Percentiles rank a stretch among this genome's conserved stretches.
Evolutionary conservation across 1,139 yeast genomes (phyloP).

Genomic region (Komagataea norvegica): DNA sequence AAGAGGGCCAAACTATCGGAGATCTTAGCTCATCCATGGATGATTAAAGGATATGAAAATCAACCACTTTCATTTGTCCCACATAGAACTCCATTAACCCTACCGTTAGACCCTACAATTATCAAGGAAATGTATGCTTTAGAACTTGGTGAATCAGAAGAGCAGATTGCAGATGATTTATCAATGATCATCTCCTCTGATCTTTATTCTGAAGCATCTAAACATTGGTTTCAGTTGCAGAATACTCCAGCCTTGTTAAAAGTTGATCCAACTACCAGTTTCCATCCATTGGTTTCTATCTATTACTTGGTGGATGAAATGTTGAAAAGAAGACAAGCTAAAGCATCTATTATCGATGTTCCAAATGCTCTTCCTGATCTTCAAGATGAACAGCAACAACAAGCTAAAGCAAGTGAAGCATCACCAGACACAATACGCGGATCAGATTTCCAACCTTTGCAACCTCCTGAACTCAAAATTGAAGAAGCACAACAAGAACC

Average conservation of each 20-base stretch:
- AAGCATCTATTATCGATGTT: constrained; percentile 31
- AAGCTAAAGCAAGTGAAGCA: constrained; percentile 1
- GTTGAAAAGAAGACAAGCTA: constrained; percentile 62
- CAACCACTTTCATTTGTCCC: constrained; percentile 73
- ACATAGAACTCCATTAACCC: constrained; percentile 62
- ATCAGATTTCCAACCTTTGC: constrained; percentile 9
- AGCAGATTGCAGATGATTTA: constrained; percentile 53
- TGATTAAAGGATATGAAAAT: constrained; percentile 80
- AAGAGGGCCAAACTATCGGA: constrained; percentile 78
- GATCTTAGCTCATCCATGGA: constrained; percentile 90
- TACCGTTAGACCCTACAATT: constrained; percentile 70
- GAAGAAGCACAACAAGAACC: not conserved
- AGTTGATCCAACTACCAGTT: constrained; percentile 73
- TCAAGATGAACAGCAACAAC: constrained; percentile 23
- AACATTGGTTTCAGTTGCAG: constrained; percentile 51
- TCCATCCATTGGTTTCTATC: constrained; percentile 82
- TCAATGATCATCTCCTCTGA: constrained; percentile 56
- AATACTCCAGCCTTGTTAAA: constrained; percentile 15
- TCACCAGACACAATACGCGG: constrained; percentile 6
- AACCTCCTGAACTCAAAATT: constrained; percentile 3
- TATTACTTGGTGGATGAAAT: constrained; percentile 84
- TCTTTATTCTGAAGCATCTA: constrained; percentile 62
- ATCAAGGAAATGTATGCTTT: constrained; percentile 71
- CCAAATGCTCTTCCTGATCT: constrained; percentile 19
- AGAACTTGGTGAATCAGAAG: constrained; percentile 70